phyloP scores from a whole-genome alignment of 75 land plant genomes.

The Cunninghamia lanceolata region DNA sequence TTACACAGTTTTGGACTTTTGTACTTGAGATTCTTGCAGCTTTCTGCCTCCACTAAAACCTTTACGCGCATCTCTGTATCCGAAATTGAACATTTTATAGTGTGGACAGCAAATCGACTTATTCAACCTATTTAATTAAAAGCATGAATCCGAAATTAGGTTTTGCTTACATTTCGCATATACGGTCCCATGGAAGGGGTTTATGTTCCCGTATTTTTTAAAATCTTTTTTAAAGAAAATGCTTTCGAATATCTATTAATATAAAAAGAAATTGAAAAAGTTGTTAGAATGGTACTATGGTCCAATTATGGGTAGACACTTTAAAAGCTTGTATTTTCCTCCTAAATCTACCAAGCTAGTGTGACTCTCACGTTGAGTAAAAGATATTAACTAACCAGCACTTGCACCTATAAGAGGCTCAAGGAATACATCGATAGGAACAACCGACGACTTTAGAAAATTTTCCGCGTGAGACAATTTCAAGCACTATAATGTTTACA shows the following conservation, averaged over 20 bases:
- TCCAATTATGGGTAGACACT: no score
- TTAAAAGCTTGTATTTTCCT: no score
- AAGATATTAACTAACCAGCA: no score
- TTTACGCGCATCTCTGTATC: not conserved
- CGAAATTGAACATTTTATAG: not conserved
- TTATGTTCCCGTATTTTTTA: not conserved
- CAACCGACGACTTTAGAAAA: no score
- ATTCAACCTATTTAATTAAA: not conserved
- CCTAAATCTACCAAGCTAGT: no score
- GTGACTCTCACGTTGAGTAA: no score
- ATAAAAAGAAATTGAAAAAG: not conserved
- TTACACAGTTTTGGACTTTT: not conserved
- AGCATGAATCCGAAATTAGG: not conserved
- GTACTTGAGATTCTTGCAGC: not conserved
- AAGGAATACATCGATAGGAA: no score
- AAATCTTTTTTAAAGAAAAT: no score
- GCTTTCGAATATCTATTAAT: not conserved
- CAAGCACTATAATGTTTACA: no score
- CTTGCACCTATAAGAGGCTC: no score
- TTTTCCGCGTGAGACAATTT: no score
- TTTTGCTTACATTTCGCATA: not conserved
- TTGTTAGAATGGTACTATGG: no score
- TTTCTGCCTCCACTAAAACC: not conserved
- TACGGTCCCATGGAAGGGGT: not conserved
- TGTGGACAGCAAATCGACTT: not conserved